Conservation (phyloP, 306 rosid genomes). For the Bauhinia variegata region DNA sequence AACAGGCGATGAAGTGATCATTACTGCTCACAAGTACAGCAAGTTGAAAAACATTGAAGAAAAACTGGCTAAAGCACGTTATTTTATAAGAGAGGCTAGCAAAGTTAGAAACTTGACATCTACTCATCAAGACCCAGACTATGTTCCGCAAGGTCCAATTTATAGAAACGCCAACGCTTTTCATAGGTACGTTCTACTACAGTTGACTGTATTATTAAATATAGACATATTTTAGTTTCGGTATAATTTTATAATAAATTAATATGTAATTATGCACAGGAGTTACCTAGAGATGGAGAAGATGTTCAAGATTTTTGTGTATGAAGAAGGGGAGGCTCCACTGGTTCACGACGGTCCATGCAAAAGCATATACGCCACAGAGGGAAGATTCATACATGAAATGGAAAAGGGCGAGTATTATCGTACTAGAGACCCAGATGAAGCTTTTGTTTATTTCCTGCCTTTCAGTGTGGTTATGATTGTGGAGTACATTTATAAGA, state of each 20-base stretch:
- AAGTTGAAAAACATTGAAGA: slow-evolving; percentile 44
- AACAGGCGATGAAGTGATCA: neutral
- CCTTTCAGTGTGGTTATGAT: slow-evolving; percentile 58
- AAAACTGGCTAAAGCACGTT: slow-evolving; percentile 48
- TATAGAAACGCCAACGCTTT: slow-evolving; percentile 56
- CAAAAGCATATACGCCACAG: slow-evolving; percentile 52
- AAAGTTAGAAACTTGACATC: slow-evolving; percentile 39
- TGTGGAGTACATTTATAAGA: slow-evolving; percentile 43
- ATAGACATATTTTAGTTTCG: neutral
- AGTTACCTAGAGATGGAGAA: slow-evolving; percentile 70
- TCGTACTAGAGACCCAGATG: slow-evolving; percentile 53
- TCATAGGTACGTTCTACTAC: slow-evolving; percentile 47
- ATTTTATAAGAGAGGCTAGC: slow-evolving; percentile 55
- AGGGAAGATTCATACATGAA: slow-evolving; percentile 62
- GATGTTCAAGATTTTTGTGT: slow-evolving; percentile 59
- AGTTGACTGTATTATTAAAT: neutral
- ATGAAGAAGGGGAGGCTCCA: slow-evolving; percentile 67
- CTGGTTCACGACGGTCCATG: slow-evolving; percentile 54
- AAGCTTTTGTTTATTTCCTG: slow-evolving; percentile 54
- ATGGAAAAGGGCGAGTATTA: slow-evolving; percentile 52
- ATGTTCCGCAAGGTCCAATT: slow-evolving; percentile 58
- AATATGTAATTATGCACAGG: slow-evolving; percentile 34
- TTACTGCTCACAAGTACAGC: slow-evolving; percentile 27
- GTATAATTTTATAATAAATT: too few species aligned
- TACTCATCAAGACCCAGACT: slow-evolving; percentile 43